Conservation (phyloP, 441 rosid genomes). For the Theobroma grandiflorum region DNA sequence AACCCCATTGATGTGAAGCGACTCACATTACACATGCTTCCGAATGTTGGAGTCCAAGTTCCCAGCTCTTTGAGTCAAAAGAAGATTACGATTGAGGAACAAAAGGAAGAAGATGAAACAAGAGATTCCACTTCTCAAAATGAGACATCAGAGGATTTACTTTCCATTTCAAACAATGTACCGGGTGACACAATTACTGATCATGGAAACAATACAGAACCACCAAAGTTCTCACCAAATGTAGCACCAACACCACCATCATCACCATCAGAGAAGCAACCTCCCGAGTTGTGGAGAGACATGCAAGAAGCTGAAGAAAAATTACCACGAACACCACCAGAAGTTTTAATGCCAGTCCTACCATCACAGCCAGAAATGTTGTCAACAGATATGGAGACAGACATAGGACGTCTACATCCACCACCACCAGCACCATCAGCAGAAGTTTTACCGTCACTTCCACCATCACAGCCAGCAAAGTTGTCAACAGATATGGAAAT, state of each 20-base stretch:
- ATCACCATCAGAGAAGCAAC: constrained; percentile 21
- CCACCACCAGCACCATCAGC: constrained; percentile 21
- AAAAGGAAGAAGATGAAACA: constrained; percentile 29
- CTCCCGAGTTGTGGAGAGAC: constrained; percentile 19
- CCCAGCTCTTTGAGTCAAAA: constrained; percentile 30
- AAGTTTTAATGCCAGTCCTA: constrained; percentile 20
- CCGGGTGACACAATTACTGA: not conserved
- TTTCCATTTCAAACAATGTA: constrained; percentile 4
- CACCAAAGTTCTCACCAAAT: not conserved
- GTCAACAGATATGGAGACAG: constrained; percentile 21
- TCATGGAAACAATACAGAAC: not conserved
- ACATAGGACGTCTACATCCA: not conserved
- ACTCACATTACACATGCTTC: constrained; percentile 55
- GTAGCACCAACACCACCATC: constrained; percentile 27
- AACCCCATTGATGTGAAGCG: constrained; percentile 73
- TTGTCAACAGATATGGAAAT: constrained; percentile 23
- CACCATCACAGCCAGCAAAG: constrained; percentile 27
- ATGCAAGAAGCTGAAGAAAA: constrained; percentile 16
- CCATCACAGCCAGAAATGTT: constrained; percentile 29
- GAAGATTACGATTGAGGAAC: constrained; percentile 23
- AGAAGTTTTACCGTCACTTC: constrained; percentile 21
- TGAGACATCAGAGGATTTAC: constrained; percentile 6
- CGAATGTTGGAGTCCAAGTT: constrained; percentile 45
- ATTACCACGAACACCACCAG: not conserved
- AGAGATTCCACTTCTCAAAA: not conserved